These are phyloP conservation scores for Trametes elegans DNA, from an alignment of 768 basidiomycete species.

Conservation along the genomic window DNA sequence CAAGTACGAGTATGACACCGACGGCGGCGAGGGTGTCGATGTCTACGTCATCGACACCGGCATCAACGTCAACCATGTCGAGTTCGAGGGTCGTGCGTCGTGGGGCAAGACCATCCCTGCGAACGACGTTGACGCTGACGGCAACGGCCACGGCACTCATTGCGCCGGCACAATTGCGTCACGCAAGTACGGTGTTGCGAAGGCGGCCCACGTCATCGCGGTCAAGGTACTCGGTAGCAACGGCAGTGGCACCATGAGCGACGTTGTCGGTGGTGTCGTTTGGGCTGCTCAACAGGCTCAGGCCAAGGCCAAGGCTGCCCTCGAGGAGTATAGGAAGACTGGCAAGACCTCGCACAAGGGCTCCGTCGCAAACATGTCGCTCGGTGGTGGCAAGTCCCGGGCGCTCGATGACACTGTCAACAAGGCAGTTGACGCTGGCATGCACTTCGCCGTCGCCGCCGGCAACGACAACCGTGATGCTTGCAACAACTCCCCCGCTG, in stretches of 20 bases:
- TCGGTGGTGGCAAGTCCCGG: constrained; percentile 91
- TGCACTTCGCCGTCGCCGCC: constrained; percentile 97
- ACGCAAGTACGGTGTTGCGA: constrained; percentile 91
- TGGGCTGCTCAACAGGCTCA: constrained; percentile 65
- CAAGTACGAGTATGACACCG: constrained; percentile 67
- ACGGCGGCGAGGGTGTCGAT: constrained; percentile 91
- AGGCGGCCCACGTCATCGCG: constrained; percentile 84
- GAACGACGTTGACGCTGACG: constrained; percentile 84
- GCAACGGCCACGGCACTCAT: constrained; percentile 94
- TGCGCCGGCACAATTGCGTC: constrained; percentile 98
- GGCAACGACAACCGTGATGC: constrained; percentile 86
- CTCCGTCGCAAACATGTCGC: constrained; percentile 95
- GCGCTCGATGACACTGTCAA: constrained; percentile 86
- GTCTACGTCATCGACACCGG: constrained; percentile 89
- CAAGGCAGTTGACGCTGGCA: constrained; percentile 74
- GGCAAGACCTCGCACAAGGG: constrained; percentile 88
- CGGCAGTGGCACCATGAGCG: constrained; percentile 92
- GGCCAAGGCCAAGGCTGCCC: constrained; percentile 57
- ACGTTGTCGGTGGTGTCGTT: constrained; percentile 85
- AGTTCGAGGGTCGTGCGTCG: constrained; percentile 84
- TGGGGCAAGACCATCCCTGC: constrained; percentile 94
- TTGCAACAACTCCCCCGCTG: constrained; percentile 91
- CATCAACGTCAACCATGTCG: constrained; percentile 80
- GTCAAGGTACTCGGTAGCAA: constrained; percentile 95
- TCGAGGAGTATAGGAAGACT: constrained; percentile 63